Evolutionary conservation across 208 protist genomes (phyloP), one percentile per base, ranked within the genome.

Genomic region (Angomonas ambiguus): DNA sequence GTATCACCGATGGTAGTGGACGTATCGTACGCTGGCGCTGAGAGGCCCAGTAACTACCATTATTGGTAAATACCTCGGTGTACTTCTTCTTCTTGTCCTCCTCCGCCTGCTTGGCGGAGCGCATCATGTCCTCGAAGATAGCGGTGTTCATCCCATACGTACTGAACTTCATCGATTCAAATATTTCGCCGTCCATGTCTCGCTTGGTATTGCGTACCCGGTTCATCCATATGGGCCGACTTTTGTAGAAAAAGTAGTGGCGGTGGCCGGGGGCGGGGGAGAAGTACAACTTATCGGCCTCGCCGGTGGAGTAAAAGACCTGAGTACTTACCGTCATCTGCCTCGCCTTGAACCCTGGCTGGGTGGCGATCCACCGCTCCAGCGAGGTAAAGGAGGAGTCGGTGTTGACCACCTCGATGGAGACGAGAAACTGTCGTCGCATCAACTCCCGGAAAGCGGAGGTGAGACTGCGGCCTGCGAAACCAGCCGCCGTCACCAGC

Each of bases 1-100:
- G 79, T 13, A 98, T 85, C 33, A 98, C 95, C 5, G 93, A 98
- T 25, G 84, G 65, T 1, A 98, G 33, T 2, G 89, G 80, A 32
- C 96, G 80, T 27, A 93, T 89, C 8, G 83, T 73, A 24, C 83
- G 84, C 10, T 84, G 77, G 16, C 64, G 49, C 69, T 87, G 87
- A 31, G 82, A 80, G 13, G 69, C 80, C 90, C 88, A 96, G 35
- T 76, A 77, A 20, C 81, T 81, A 0, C 85, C 89, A 4, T 71
- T 74, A 67, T 87, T 91, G 65, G 85, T 67, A 74, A 94, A 95
- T 20, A 97, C 77, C 30, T 92, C 80, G n/a, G 93, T 97, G 51
- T 89, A 80, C 55, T 92, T 83, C 64, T 69, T 84, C 42, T 95
- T 88, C 10, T 82, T 71, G 48, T 79, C 59, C 58, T 77, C 77